Percentiles rank a stretch among this genome's conserved stretches.
Evolutionary conservation across 2,329 filamentous ascomycete species (phyloP).

Genomic region (Penicillium sp.): DNA sequence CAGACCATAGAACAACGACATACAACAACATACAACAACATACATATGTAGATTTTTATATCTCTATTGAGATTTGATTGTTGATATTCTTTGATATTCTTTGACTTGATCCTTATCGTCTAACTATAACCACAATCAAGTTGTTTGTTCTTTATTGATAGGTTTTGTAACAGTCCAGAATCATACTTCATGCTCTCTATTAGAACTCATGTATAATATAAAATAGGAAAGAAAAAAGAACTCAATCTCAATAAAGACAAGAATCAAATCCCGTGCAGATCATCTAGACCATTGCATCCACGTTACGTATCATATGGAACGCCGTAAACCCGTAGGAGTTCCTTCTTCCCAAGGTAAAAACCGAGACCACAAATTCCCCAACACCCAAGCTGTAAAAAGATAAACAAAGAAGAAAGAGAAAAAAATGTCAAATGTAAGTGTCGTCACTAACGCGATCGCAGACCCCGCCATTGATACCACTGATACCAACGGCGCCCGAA

Average conservation of each 20-base stretch:
- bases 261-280: not conserved
- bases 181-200: not conserved
- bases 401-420: constrained; percentile 1
- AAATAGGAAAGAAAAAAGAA: not conserved
- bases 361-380: constrained; percentile 5
- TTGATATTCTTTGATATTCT: not conserved
- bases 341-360: not conserved
- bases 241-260: not conserved
- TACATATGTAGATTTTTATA: constrained; percentile 3
- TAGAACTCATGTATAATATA: not conserved
- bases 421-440: not conserved
- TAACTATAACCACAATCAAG: constrained; percentile 4
- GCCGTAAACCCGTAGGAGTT: not conserved
- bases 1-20: constrained; percentile 12
- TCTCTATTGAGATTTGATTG: not conserved
- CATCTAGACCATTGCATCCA: constrained; percentile 1
- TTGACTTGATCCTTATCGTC: constrained; percentile 1
- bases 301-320: not conserved
- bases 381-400: constrained; percentile 18
- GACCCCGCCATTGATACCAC: constrained; percentile 32
- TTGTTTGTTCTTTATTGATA: not conserved
- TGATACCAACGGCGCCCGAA: constrained; percentile 23
- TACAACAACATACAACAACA: constrained; percentile 11
- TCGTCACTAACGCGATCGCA: constrained; percentile 21
- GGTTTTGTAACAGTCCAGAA: not conserved